A percentile compares a stretch with the other conserved stretches of the same genome.
phyloP scores from a whole-genome alignment of 805 yeast species.

The Cyberlindnera meyerae region DNA sequence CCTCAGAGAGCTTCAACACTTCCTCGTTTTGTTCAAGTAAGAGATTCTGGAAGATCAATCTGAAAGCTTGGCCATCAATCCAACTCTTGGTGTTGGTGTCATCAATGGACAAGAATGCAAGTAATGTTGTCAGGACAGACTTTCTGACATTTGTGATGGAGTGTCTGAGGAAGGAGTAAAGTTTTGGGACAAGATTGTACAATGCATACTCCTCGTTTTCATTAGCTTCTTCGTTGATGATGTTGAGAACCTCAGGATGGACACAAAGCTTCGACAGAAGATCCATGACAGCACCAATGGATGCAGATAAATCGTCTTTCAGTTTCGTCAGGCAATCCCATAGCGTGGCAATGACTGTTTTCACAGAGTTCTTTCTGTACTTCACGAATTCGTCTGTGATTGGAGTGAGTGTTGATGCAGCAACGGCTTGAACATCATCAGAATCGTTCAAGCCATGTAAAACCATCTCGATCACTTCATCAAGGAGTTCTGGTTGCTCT shows the following conservation, averaged over 20 bases:
- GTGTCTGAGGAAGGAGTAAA: constrained; percentile 90
- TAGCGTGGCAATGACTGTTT: constrained; percentile 56
- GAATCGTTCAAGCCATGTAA: constrained; percentile 73
- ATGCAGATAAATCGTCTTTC: constrained; percentile 89
- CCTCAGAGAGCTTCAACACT: constrained; percentile 57
- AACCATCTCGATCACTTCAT: constrained; percentile 76
- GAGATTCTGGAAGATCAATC: constrained; percentile 82
- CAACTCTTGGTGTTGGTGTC: constrained; percentile 56
- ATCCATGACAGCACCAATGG: constrained; percentile 96
- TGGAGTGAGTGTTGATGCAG: constrained; percentile 89
- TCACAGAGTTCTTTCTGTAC: constrained; percentile 44
- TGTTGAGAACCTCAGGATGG: constrained; percentile 68
- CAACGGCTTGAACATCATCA: constrained; percentile 95
- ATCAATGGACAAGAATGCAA: constrained; percentile 63
- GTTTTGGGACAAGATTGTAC: constrained; percentile 75
- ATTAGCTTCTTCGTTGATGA: constrained; percentile 59
- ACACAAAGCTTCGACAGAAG: constrained; percentile 82
- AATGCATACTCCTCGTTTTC: constrained; percentile 54
- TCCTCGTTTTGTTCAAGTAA: constrained; percentile 82
- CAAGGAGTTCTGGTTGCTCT: constrained; percentile 49
- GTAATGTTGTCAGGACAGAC: constrained; percentile 76
- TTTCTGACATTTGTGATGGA: constrained; percentile 87
- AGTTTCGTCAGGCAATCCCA: constrained; percentile 86
- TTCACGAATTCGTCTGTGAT: constrained; percentile 84
- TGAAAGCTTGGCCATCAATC: constrained; percentile 68